Base-by-base conservation (phyloP, 768 basidiomycete genomes). In the Xanthoconium purpureum region DNA sequence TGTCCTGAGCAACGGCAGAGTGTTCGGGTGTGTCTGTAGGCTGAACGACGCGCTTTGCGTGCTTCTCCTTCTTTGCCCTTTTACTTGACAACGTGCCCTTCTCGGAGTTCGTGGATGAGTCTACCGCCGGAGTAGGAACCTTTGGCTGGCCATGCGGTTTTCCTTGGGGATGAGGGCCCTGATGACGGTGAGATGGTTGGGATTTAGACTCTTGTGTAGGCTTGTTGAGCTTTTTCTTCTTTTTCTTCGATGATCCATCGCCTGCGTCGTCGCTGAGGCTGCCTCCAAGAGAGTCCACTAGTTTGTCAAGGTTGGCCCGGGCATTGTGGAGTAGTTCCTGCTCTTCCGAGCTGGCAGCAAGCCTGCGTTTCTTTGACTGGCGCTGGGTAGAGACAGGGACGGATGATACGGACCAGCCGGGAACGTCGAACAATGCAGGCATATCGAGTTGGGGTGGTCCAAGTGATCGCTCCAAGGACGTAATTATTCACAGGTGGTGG, bases 381-480 rank as follows among this genome's bases (percentile, higher is more conserved):
- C 56, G 61, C 6, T 71, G 63, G 42, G 75, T 71, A 32, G 72
- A 55, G 44, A 82, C 68, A 7, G 80, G 79, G 0, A 58, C 69
- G 20, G 75, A 67, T 37, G 77, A 70, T 14, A 88, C 71, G 32
- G 81, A 77, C 88, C 88, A 89, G 17, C 88, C 88, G 5, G 87
- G 83, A 18, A 89, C 82, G 42, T 85, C 75, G 69, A 89, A 89
- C 60, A 82, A 73, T 55, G 78, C 66, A 32, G 64, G 51, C 67
- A 70, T 67, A 24, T 20, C 3, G 54, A 49, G 48, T 47, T 3
- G 36, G 33, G 35, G 50, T 52, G 42, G 54, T 58, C 30, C 52
- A 50, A 42, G 58, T 50, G 36, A 48, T 10, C n/a, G 36, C 2
- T 24, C 24, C 24, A 24, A 24, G 24, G 24, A 24, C 24, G 24